These are phyloP conservation scores for Neoscytalidium dimidiatum DNA, from an alignment of 2,329 filamentous ascomycete species.

Conservation along the genomic window DNA sequence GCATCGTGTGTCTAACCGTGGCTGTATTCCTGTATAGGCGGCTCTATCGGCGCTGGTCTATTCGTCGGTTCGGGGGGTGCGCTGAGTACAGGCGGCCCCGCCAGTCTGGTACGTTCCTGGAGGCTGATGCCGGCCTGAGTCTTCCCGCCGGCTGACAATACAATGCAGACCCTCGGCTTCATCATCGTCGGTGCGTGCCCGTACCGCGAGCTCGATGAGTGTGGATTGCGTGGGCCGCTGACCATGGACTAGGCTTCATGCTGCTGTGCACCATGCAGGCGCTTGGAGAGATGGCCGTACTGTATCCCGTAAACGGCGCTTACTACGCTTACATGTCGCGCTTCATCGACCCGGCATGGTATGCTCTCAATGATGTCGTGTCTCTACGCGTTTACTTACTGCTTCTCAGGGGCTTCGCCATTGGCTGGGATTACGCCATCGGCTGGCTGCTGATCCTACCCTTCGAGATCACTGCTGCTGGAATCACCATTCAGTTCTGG, in stretches of 20 bases:
- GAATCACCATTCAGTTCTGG: conserved; percentile 42
- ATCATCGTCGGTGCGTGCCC: conserved; percentile 27
- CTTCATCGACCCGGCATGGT: conserved; percentile 91
- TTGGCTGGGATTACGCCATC: conserved; percentile 92
- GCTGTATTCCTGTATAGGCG: conserved; percentile 39
- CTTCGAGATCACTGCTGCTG: conserved; percentile 39
- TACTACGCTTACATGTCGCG: conserved; percentile 90
- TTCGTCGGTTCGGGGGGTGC: conserved; percentile 72
- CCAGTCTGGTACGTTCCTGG: conserved; percentile 27
- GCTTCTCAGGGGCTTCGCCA: conserved; percentile 69
- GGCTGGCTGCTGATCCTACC: conserved; percentile 71
- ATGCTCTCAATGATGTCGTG: conserved; percentile 40
- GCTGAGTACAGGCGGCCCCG: conserved; percentile 40
- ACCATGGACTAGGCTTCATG: conserved; percentile 70
- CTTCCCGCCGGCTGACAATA: too few relatives aligned
- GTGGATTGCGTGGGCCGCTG: too few relatives aligned
- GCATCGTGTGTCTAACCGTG: background rate
- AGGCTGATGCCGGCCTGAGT: too few relatives aligned
- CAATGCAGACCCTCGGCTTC: conserved; percentile 51
- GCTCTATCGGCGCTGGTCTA: conserved; percentile 67
- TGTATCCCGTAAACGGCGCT: conserved; percentile 88
- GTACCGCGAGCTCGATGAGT: too few relatives aligned
- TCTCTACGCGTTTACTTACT: conserved; percentile 32
- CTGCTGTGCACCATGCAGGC: conserved; percentile 90
- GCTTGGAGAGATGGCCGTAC: conserved; percentile 85